These are phyloP conservation scores for Aspergillus cristatus DNA, from an alignment of 495 filamentous ascomycete genomes.

Conservation along the genomic window DNA sequence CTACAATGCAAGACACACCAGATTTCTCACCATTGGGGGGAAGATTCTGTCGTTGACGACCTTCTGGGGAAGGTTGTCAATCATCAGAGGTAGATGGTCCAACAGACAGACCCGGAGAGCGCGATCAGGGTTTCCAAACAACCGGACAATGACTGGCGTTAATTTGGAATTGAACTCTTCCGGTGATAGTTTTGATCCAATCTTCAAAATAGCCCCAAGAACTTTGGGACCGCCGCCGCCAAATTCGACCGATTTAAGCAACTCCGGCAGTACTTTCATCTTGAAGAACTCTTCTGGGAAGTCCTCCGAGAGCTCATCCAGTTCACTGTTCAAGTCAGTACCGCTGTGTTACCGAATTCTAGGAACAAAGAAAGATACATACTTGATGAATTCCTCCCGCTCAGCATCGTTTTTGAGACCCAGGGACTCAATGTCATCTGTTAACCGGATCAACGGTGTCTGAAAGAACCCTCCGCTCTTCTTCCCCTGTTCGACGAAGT, in stretches of 20 bases:
- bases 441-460: conserved; percentile 79
- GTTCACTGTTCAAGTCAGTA: conserved; percentile 45
- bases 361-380: conserved; percentile 15
- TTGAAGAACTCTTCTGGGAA: conserved; percentile 97
- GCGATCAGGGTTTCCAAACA: conserved; percentile 87
- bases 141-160: conserved; percentile 75
- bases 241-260: conserved; percentile 96
- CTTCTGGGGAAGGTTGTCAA: conserved; percentile 81
- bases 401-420: conserved; percentile 80
- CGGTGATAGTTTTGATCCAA: conserved; percentile 71
- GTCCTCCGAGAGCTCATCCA: conserved; percentile 80
- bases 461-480: conserved; percentile 83
- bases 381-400: conserved; percentile 79
- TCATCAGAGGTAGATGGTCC: conserved; percentile 84
- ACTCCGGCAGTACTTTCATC: conserved; percentile 88
- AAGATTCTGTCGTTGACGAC: conserved; percentile 94
- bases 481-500: conserved; percentile 84
- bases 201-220: conserved; percentile 79
- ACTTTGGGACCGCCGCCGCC: conserved; percentile 93
- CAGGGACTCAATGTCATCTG: conserved; percentile 84
- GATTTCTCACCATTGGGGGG: conserved; percentile 64
- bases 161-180: conserved; percentile 83
- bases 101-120: conserved; percentile 86
- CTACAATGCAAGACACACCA: no score
- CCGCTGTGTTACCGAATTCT: neutral